Evolutionary conservation across 1,139 yeast species (phyloP).

Genomic region (Scheffersomyces parashehatae): DNA sequence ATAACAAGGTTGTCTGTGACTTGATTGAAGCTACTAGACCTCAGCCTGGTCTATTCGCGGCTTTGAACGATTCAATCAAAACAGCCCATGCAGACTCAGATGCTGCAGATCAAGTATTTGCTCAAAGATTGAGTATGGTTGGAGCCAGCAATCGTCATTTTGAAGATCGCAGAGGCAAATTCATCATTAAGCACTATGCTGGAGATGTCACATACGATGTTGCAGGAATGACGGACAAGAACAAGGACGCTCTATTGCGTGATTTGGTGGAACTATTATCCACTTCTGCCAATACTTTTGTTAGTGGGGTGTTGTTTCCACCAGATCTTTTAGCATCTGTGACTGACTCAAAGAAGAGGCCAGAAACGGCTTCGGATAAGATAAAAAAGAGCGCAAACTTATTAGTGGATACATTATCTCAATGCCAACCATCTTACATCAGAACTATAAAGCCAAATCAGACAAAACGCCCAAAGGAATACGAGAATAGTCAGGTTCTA

Average conservation of each 20-base stretch:
- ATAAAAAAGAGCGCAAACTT: slow-evolving; percentile 90
- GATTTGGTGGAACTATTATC: slow-evolving; percentile 80
- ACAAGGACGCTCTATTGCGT: slow-evolving; percentile 90
- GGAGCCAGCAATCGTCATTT: slow-evolving; percentile 79
- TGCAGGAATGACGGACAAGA: slow-evolving; percentile 91
- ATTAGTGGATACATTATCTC: slow-evolving; percentile 83
- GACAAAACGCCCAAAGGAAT: slow-evolving; percentile 86
- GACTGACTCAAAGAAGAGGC: slow-evolving; percentile 74
- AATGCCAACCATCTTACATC: slow-evolving; percentile 91
- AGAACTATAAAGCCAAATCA: slow-evolving; percentile 98
- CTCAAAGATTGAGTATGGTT: slow-evolving; percentile 87
- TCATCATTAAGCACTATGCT: slow-evolving; percentile 93
- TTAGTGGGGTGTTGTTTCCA: slow-evolving; percentile 70
- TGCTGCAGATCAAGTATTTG: slow-evolving; percentile 97
- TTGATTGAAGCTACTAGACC: slow-evolving; percentile 93
- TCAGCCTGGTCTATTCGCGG: slow-evolving; percentile 91
- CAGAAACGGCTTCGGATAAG: slow-evolving; percentile 97
- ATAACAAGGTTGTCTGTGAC: slow-evolving; percentile 96
- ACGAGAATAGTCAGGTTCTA: slow-evolving; percentile 83
- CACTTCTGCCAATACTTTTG: slow-evolving; percentile 69
- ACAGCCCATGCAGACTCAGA: slow-evolving; percentile 97
- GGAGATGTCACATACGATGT: slow-evolving; percentile 97
- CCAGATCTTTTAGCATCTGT: slow-evolving; percentile 58
- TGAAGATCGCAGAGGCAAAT: slow-evolving; percentile 85
- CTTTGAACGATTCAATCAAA: slow-evolving; percentile 94